Base-by-base conservation (phyloP, 768 basidiomycete genomes). In the Russula earlei region DNA sequence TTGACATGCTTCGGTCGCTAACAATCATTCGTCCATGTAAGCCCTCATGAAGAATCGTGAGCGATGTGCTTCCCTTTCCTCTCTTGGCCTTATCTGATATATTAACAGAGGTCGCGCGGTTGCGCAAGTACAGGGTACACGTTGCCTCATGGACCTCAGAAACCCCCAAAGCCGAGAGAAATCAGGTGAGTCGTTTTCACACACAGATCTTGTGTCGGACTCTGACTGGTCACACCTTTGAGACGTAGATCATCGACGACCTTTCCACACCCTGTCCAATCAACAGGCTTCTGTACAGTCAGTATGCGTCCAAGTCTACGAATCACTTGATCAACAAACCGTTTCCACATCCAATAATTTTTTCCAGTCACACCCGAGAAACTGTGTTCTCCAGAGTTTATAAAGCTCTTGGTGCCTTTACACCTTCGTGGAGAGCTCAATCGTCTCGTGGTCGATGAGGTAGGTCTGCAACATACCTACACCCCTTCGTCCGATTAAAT, bases 1-100 rank as follows among this genome's bases (percentile, higher is more conserved):
- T 43, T 36, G n/a, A n/a, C 17, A n/a, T 27, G 17, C 37, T 25
- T 40, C 31, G 14, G 3, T 53, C 40, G 19, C 45, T 50, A 15
- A 49, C 19, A 47, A 24, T 20, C 47, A 14, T 36, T 15, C 10
- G 15, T 38, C 14, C 3, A 9, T 29, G 12, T 56, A 50, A 89
- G 89, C 88, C 20, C 70, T 91, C 24, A 91, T 91, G 83, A 84
- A 85, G 68, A 83, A 91, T 63, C 89, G 87, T 87, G 61, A 68
- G 77, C 67, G 29, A 17, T 14, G 6, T n/a, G 20, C n/a, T 34
- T 34, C 11, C 22, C 22, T n/a, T 34, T 6, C 7, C 38, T 27
- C 17, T 6, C 14, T 12, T 47, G 4, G n/a, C 8, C 5, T 27
- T 29, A 38, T n/a, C 34, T 41, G 10, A 56, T 37, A 40, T 37